Base-by-base conservation (phyloP, 2,329 filamentous ascomycete genomes). In the Sphaerulina populicola region DNA sequence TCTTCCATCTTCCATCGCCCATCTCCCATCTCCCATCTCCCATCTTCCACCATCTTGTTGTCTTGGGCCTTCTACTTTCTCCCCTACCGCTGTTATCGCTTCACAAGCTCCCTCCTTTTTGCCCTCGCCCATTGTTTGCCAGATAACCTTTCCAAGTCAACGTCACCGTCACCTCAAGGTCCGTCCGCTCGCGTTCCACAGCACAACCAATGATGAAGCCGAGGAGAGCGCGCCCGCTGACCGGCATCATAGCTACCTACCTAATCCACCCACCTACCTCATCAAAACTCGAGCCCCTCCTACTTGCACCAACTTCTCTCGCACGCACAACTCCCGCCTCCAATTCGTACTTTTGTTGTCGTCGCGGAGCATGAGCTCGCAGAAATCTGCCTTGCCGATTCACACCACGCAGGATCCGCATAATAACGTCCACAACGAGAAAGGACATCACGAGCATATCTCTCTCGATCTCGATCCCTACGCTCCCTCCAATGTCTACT, bases 401-500 rank as follows among this genome's bases (percentile, higher is more conserved):
- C 60, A 58, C 44, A 42, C 52, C 51, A 51, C 47, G 35, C 36
- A 55, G 38, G 53, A 49, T 39, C 52, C 46, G 14, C 29, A 49
- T 33, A 29, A 47, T 23, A 21, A 44, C 33, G 14, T 41, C 12
- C n/a, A 45, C 3, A 43, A 44, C 27, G 36, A 47, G 21, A 15
- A 56, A 53, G 15, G 44, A 37, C 43, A 48, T 35, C 33, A 35
- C 50, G 23, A 53, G 51, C 41, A 55, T 43, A 51, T 54, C 48
- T 59, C 60, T 12, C 57, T 62, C 47, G 69, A 69, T 51, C 63
- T 73, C 58, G 79, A 82, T 64, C 79, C 80, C 4, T 77, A 75
- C 61, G 77, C 78, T 35, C 71, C 77, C 36, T 73, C 79, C 7
- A 73, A 78, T 54, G 68, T 80, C 57, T 82, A 82, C 67, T 82